phyloP scores from a whole-genome alignment of 805 yeast species.

The Myxozyma melibiosi region DNA sequence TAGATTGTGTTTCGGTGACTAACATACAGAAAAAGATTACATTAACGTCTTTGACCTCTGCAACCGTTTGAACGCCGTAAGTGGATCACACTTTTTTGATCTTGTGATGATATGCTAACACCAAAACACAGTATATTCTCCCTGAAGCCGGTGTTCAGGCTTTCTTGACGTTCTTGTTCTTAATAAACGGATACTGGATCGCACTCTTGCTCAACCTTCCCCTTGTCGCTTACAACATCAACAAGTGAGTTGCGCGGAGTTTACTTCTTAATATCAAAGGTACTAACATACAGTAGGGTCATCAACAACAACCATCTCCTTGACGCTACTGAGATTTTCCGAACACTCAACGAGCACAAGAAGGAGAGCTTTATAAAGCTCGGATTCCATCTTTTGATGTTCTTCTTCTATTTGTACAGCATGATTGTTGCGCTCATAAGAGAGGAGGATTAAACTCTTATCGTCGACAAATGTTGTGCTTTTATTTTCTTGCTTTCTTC shows the following conservation, averaged over 20 bases:
- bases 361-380: conserved; percentile 87
- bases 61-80: conserved; percentile 72
- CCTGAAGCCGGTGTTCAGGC: conserved; percentile 91
- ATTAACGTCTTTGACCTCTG: conserved; percentile 97
- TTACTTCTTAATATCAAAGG: neutral
- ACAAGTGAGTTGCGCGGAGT: conserved; percentile 51
- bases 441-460: conserved; percentile 31
- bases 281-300: conserved; percentile 39
- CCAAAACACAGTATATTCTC: conserved; percentile 56
- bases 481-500: too few relatives aligned
- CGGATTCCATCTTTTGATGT: conserved; percentile 86
- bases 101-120: neutral
- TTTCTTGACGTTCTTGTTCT: conserved; percentile 64
- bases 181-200: conserved; percentile 91
- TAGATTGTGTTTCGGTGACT: neutral
- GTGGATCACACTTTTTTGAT: conserved; percentile 17
- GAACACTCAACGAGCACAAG: conserved; percentile 91
- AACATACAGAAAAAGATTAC: conserved; percentile 63
- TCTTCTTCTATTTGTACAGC: conserved; percentile 87
- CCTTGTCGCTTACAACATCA: conserved; percentile 77
- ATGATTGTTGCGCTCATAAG: conserved; percentile 34
- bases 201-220: conserved; percentile 82
- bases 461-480: too few relatives aligned
- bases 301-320: conserved; percentile 77
- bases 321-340: conserved; percentile 96